Percentiles rank a stretch among this genome's conserved stretches.
Conservation (phyloP, 2,329 filamentous ascomycete genomes). For the Cytospora schulzeri region DNA sequence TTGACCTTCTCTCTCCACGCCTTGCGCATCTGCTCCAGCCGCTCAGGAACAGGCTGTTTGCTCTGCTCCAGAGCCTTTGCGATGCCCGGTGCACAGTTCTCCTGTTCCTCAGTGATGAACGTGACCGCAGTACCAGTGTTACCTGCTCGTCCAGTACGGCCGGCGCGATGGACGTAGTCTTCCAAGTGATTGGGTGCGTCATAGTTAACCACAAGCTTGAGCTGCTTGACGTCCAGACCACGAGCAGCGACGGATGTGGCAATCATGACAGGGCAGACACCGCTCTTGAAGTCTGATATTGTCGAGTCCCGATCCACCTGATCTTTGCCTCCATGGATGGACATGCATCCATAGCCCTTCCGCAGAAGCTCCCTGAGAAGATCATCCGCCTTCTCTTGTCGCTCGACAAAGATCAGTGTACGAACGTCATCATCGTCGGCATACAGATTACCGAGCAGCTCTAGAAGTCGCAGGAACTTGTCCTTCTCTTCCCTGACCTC, state of each 20-base stretch:
- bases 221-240: conserved; percentile 91
- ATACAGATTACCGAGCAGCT: conserved; percentile 85
- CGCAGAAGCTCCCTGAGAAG: conserved; percentile 75
- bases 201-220: conserved; percentile 95
- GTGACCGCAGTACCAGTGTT: conserved; percentile 95
- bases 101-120: conserved; percentile 88
- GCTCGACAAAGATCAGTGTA: conserved; percentile 87
- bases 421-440: conserved; percentile 86
- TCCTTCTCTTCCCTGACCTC: conserved; percentile 80
- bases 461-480: conserved; percentile 83
- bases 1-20: conserved; percentile 89
- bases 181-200: conserved; percentile 93
- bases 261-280: conserved; percentile 84
- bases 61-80: conserved; percentile 92
- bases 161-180: conserved; percentile 93
- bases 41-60: conserved; percentile 77
- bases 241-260: conserved; percentile 95
- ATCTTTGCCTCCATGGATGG: conserved; percentile 91
- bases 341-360: conserved; percentile 89
- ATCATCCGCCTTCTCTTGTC: conserved; percentile 86
- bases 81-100: conserved; percentile 85
- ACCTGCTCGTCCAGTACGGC: conserved; percentile 90
- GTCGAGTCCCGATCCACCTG: conserved; percentile 92
- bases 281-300: conserved; percentile 91
- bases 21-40: conserved; percentile 65